These are phyloP conservation scores for Aegle marmelos DNA, from an alignment of 345 rosid species.

Conservation along the genomic window DNA sequence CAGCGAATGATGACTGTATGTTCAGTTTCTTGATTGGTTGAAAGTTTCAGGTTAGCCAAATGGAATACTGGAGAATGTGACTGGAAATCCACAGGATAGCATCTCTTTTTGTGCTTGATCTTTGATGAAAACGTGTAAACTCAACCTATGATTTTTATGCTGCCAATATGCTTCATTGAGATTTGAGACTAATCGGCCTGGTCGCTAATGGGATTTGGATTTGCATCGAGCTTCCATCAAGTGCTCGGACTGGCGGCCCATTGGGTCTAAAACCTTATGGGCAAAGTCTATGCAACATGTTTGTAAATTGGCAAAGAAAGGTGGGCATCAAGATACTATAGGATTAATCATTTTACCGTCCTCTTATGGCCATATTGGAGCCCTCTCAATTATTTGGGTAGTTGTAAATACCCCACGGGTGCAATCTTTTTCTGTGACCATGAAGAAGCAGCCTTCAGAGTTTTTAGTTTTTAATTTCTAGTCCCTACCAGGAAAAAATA, in stretches of 20 bases:
- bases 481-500: background rate
- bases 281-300: background rate
- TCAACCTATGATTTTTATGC: background rate
- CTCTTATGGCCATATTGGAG: background rate
- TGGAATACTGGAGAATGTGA: slow-evolving; percentile 6
- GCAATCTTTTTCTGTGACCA: background rate
- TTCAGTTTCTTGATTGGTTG: background rate
- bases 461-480: background rate
- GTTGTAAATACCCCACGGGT: background rate
- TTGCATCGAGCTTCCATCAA: background rate
- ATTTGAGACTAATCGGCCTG: background rate
- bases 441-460: background rate
- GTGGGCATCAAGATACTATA: background rate
- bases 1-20: background rate
- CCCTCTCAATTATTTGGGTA: background rate
- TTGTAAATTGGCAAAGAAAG: background rate
- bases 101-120: background rate
- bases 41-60: background rate
- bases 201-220: background rate
- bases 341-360: background rate
- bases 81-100: background rate
- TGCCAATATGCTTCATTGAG: background rate
- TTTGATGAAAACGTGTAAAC: background rate
- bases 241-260: background rate
- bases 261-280: background rate